Evolutionary conservation across 768 basidiomycete species (phyloP).

Genomic region (Phylloporus sp.): DNA sequence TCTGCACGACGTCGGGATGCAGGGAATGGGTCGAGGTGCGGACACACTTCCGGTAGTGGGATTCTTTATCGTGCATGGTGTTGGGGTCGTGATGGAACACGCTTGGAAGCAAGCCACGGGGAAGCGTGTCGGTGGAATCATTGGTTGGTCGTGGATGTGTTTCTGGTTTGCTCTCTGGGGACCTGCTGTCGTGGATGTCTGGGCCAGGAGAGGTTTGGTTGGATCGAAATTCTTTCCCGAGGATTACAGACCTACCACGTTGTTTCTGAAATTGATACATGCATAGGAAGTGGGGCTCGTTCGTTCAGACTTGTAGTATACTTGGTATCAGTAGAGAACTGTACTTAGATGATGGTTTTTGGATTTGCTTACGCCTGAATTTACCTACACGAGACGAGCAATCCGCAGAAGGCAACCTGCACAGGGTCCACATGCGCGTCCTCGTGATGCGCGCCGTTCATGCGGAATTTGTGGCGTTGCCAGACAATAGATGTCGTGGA

Average conservation of each 20-base stretch:
- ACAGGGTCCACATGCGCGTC: no score
- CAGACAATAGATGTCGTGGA: no score
- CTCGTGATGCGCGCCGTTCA: no score
- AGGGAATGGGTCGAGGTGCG: conserved; percentile 51
- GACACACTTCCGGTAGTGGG: conserved; percentile 40
- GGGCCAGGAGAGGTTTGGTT: conserved; percentile 22
- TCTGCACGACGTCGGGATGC: conserved; percentile 54
- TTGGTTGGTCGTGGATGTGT: conserved; percentile 50
- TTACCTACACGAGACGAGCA: no score
- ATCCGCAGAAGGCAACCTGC: no score
- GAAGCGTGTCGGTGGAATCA: conserved; percentile 41
- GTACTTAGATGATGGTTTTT: no score
- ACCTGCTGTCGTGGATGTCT: conserved; percentile 43
- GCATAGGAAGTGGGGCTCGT: background rate
- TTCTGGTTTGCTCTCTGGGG: conserved; percentile 46
- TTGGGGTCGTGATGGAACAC: conserved; percentile 48
- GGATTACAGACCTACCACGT: conserved; percentile 16
- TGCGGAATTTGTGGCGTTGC: no score
- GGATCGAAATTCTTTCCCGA: conserved; percentile 12
- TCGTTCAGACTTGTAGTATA: no score
- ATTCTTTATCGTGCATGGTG: conserved; percentile 55
- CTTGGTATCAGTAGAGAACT: no score
- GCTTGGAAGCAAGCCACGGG: conserved; percentile 43
- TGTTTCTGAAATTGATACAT: conserved; percentile 14
- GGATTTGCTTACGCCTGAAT: no score